Evolutionary conservation across 2,329 filamentous ascomycete genomes (phyloP).

Genomic region (Aureobasidium musti): DNA sequence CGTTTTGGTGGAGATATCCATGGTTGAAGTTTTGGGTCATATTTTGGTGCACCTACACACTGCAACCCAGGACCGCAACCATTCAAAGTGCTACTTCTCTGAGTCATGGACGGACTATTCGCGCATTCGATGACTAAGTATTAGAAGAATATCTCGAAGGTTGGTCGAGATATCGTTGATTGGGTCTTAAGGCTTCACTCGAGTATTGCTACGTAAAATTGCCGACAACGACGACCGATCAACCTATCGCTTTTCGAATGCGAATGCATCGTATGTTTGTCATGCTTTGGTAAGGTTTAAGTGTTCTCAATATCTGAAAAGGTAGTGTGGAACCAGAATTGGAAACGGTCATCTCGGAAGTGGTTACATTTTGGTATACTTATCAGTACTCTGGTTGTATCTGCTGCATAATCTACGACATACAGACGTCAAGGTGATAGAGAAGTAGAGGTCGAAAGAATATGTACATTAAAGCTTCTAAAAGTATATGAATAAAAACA

Average conservation of each 20-base stretch:
- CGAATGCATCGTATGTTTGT: no score
- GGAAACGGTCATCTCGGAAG: no score
- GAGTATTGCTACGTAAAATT: background rate
- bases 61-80: background rate
- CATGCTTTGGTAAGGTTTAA: no score
- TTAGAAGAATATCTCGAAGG: background rate
- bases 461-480: conserved; percentile 20
- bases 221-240: background rate
- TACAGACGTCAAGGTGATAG: no score
- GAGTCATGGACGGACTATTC: no score
- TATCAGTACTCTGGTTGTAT: no score
- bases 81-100: background rate
- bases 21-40: background rate
- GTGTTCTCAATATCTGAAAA: no score
- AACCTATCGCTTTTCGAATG: background rate
- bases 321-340: no score
- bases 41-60: background rate
- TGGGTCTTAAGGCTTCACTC: background rate
- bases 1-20: background rate
- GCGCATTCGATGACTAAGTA: background rate
- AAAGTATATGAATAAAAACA: background rate
- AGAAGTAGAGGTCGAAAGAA: background rate
- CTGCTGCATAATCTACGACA: no score
- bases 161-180: background rate
- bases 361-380: no score